Percentiles rank a stretch among this genome's conserved stretches.
Evolutionary conservation across 371 early-diverging fungal species (phyloP).

Genomic region (Cokeromyces recurvatus): DNA sequence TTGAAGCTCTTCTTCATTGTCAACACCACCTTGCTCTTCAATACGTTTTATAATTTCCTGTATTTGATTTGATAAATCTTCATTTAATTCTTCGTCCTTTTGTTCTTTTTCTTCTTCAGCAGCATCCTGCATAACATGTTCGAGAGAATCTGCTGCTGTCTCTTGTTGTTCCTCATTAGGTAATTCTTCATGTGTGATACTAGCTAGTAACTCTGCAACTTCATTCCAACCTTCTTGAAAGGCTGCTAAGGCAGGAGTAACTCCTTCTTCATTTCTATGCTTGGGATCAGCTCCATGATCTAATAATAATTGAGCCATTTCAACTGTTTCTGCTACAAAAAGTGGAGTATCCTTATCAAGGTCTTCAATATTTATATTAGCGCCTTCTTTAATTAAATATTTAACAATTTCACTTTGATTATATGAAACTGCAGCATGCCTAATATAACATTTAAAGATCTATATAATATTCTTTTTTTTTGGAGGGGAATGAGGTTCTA

Average conservation of each 20-base stretch:
- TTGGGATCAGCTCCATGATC: constrained; percentile 70
- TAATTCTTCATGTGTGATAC: constrained; percentile 28
- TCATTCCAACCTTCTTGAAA: constrained; percentile 35
- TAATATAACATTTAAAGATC: not conserved
- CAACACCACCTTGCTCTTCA: constrained; percentile 35
- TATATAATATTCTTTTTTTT: not conserved
- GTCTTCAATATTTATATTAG: constrained; percentile 69
- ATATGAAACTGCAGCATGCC: constrained; percentile 71
- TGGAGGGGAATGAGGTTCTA: not conserved
- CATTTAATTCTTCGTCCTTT: constrained; percentile 14
- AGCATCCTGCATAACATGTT: constrained; percentile 7
- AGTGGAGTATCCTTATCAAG: constrained; percentile 85
- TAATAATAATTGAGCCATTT: constrained; percentile 67
- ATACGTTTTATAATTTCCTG: constrained; percentile 28
- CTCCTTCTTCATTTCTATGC: constrained; percentile 58
- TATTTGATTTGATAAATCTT: constrained; percentile 16
- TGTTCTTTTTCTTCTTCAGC: constrained; percentile 1
- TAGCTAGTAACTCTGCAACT: constrained; percentile 35
- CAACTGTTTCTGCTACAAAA: constrained; percentile 73
- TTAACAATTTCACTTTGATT: constrained; percentile 52
- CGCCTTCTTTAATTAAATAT: constrained; percentile 48
- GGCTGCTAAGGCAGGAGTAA: constrained; percentile 39
- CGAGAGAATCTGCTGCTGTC: constrained; percentile 6
- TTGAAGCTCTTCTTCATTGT: constrained; percentile 38
- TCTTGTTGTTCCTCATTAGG: constrained; percentile 13